Evolutionary conservation across 768 basidiomycete species (phyloP).

Genomic region (Termitomyces sp.): DNA sequence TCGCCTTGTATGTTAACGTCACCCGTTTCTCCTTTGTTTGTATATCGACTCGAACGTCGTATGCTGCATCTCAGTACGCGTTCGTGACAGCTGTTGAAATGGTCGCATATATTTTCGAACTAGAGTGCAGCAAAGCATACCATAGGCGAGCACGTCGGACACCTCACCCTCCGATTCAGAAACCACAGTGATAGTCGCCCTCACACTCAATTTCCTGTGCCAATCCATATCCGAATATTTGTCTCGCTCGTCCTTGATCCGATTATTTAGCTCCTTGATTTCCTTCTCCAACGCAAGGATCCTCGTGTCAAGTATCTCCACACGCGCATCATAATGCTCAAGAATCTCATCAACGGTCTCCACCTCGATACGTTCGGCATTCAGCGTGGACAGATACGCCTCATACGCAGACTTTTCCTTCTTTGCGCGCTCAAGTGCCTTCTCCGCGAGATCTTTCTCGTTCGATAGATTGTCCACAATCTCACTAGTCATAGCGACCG

Average conservation of each 20-base stretch:
- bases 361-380: conserved; percentile 23
- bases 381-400: conserved; percentile 26
- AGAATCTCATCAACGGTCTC: conserved; percentile 19
- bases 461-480: conserved; percentile 20
- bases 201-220: conserved; percentile 17
- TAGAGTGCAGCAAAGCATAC: conserved; percentile 16
- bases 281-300: conserved; percentile 21
- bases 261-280: conserved; percentile 15
- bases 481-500: conserved; percentile 21
- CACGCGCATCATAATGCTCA: conserved; percentile 23
- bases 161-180: conserved; percentile 26
- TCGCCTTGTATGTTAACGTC: conserved; percentile 38
- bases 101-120: not conserved
- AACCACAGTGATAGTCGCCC: conserved; percentile 26
- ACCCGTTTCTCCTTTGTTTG: conserved; percentile 37
- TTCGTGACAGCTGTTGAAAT: conserved; percentile 30
- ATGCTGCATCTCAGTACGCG: conserved; percentile 38
- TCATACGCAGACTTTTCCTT: conserved; percentile 24
- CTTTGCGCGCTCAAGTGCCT: conserved; percentile 24
- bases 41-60: conserved; percentile 44
- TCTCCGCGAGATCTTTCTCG: conserved; percentile 18
- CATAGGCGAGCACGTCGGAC: conserved; percentile 31
- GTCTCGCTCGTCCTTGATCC: conserved; percentile 22
- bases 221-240: conserved; percentile 10
- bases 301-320: conserved; percentile 26